phyloP scores from a whole-genome alignment of 192 early-diverging fungal genomes.

The Backusella psychrophila region DNA sequence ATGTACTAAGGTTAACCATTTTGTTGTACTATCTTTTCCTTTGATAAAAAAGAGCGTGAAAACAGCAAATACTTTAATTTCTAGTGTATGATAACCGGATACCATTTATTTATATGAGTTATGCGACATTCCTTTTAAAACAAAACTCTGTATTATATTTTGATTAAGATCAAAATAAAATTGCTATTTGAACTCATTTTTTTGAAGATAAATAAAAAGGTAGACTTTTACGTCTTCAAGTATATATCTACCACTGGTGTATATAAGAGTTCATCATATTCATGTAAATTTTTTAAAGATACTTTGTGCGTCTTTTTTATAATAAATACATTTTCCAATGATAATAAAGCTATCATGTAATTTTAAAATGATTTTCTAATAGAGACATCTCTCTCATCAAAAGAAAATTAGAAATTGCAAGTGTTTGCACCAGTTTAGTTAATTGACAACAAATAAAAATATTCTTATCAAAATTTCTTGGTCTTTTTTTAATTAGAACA shows the following conservation, averaged over 20 bases:
- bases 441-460: neutral
- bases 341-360: neutral
- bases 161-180: constrained; percentile 3
- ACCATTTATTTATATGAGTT: neutral
- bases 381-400: neutral
- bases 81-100: neutral
- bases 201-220: neutral
- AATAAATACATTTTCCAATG: too few relatives aligned
- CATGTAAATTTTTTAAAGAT: neutral
- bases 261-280: neutral
- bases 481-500: neutral
- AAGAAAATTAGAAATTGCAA: neutral
- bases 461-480: neutral
- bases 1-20: constrained; percentile 10
- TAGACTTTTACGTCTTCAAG: neutral
- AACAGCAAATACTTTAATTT: neutral
- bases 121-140: neutral
- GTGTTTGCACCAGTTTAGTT: neutral
- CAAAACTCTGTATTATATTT: neutral
- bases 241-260: neutral
- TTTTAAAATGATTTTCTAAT: neutral
- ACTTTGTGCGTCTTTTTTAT: too few relatives aligned
- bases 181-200: neutral
- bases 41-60: neutral
- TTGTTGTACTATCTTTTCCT: neutral